Evolutionary conservation across 2,329 filamentous ascomycete genomes (phyloP).

Genomic region (Didymella keratinophila): DNA sequence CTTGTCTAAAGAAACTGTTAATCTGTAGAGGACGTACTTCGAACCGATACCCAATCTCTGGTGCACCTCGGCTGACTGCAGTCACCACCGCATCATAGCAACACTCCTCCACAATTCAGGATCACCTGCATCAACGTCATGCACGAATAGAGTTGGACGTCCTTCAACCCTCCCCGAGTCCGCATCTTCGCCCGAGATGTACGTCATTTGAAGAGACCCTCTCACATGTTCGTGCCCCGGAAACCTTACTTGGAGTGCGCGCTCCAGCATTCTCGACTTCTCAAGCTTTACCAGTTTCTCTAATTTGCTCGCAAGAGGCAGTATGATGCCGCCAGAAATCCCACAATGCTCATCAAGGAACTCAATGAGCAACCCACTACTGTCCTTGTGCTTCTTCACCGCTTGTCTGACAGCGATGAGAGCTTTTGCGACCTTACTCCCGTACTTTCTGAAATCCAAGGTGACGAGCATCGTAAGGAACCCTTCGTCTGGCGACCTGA

Average conservation of each 20-base stretch:
- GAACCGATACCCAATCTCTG: neutral
- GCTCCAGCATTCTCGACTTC: neutral
- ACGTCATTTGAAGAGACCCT: neutral
- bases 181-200: neutral
- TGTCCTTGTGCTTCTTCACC: neutral
- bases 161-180: neutral
- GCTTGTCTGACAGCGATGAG: neutral
- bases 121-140: neutral
- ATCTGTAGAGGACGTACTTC: neutral
- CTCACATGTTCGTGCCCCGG: neutral
- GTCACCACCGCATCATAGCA: neutral
- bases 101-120: neutral
- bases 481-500: too few species aligned
- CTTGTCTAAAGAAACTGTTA: neutral
- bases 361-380: neutral
- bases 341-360: neutral
- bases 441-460: too few species aligned
- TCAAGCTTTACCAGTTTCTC: neutral
- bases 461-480: too few species aligned
- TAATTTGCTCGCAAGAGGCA: neutral
- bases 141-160: neutral
- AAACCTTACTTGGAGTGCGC: neutral
- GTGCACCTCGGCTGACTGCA: neutral
- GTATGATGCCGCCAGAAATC: neutral
- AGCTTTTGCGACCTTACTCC: too few species aligned